Evolutionary conservation across 495 filamentous ascomycete genomes (phyloP).

Genomic region (Mycothermus thermophilus): DNA sequence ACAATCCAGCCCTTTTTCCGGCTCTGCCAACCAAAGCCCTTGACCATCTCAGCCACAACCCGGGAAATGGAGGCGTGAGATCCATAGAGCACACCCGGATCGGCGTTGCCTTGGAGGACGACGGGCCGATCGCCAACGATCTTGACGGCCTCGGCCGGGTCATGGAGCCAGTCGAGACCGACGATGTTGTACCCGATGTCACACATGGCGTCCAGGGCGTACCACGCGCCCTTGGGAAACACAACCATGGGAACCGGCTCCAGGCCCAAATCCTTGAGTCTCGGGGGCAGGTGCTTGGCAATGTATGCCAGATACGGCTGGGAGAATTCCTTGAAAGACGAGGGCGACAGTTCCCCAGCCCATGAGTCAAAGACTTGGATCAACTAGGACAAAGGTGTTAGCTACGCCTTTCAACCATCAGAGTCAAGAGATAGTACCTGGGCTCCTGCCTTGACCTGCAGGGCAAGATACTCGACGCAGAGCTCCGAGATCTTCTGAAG

Average conservation of each 20-base stretch:
- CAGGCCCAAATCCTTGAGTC: slow-evolving; percentile 55
- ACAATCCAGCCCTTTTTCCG: slow-evolving; percentile 54
- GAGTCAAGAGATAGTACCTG: slow-evolving; percentile 33
- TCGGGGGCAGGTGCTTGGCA: slow-evolving; percentile 56
- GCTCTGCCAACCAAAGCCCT: slow-evolving; percentile 53
- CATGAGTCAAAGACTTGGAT: slow-evolving; percentile 98
- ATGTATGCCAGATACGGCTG: slow-evolving; percentile 80
- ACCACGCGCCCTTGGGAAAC: slow-evolving; percentile 99
- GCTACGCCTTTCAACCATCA: not conserved
- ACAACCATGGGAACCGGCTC: slow-evolving; percentile 93
- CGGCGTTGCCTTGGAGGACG: slow-evolving; percentile 85
- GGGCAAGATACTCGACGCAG: slow-evolving; percentile 84
- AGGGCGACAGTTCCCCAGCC: slow-evolving; percentile 83
- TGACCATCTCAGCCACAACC: slow-evolving; percentile 69
- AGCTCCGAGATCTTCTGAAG: slow-evolving; percentile 83
- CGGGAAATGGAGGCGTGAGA: slow-evolving; percentile 62
- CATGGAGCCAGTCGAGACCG: slow-evolving; percentile 88
- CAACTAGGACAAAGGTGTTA: slow-evolving; percentile 38
- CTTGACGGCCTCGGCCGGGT: slow-evolving; percentile 67
- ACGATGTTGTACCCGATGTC: slow-evolving; percentile 84
- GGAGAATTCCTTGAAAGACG: slow-evolving; percentile 67
- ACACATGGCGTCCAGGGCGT: slow-evolving; percentile 77
- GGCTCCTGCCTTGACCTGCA: slow-evolving; percentile 84
- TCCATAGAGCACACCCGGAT: slow-evolving; percentile 87
- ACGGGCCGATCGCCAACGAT: slow-evolving; percentile 57